Conservation (phyloP, 2,329 filamentous ascomycete genomes). For the Aspergillus ruber region DNA sequence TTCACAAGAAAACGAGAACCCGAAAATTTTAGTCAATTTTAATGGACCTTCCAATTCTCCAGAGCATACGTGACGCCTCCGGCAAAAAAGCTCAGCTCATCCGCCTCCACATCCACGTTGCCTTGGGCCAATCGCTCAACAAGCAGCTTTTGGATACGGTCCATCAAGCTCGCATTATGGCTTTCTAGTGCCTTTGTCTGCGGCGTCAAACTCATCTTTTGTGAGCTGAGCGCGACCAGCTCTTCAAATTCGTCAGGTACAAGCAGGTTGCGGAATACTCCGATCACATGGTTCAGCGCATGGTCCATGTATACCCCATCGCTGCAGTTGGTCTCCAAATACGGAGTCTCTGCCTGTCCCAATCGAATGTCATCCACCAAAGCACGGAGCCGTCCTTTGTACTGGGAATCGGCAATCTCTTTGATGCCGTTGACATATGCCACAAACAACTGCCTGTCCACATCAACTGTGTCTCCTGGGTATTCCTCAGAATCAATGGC, state of each 20-base stretch:
- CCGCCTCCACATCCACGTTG: slow-evolving; percentile 24
- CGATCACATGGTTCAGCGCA: slow-evolving; percentile 32
- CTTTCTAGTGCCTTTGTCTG: slow-evolving; percentile 1
- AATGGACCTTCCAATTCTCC: slow-evolving; percentile 10
- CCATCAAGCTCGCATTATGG: slow-evolving; percentile 18
- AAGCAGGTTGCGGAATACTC: slow-evolving; percentile 36
- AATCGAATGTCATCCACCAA: slow-evolving; percentile 28
- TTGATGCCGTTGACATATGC: slow-evolving; percentile 40
- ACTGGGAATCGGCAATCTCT: slow-evolving; percentile 27
- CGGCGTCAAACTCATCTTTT: slow-evolving; percentile 10
- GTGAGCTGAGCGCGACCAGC: slow-evolving; percentile 22
- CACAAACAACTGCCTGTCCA: slow-evolving; percentile 33
- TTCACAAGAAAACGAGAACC: too few species aligned
- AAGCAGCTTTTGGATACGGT: slow-evolving; percentile 30
- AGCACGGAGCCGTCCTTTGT: slow-evolving; percentile 26
- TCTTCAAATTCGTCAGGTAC: slow-evolving; percentile 30
- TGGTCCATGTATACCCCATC: slow-evolving; percentile 31
- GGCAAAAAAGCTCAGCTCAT: slow-evolving; percentile 37
- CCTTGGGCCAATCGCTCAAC: slow-evolving; percentile 26
- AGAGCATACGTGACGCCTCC: slow-evolving; percentile 31
- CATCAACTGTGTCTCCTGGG: slow-evolving; percentile 29
- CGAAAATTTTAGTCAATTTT: not conserved
- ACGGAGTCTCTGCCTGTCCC: slow-evolving; percentile 25
- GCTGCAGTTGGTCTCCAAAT: slow-evolving; percentile 25
- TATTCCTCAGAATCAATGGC: slow-evolving; percentile 27